Evolutionary conservation across 768 basidiomycete species (phyloP), one percentile per base, ranked within the genome.

Genomic region (Neoboletus magnificus): DNA sequence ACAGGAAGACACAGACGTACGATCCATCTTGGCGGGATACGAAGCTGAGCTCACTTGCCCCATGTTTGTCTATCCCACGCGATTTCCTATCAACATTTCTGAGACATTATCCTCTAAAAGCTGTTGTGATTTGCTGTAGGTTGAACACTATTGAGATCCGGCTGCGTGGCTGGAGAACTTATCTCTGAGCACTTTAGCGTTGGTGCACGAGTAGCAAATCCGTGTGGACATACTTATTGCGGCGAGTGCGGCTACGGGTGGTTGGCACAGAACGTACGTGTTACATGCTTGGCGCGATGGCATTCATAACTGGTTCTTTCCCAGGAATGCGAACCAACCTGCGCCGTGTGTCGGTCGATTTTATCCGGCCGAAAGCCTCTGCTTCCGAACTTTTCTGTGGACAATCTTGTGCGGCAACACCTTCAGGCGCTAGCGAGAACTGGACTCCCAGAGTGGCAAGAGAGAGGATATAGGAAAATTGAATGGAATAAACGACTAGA

Each of bases 221-320:
- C 88, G 3, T 91, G 89, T 61, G 89, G 89, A 13, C 89, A 91
- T 64, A 83, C 81, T 25, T 80, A 79, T 56, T 91, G 89, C 55
- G 89, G 84, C 9, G 77, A 81, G 40, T 91, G 89, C 63, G 81
- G 80, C 12, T 76, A 79, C 70, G 68, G 74, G 54, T 90, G 87
- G 87, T 72, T 82, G 50, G 62, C 64, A 39, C 75, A 77, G 62
- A 82, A 79, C 52, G 86, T 85, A 55, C 42, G 79, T 36, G 13
- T 40, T 22, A 4, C 16, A 22, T 43, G 22, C 65, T 11, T 42
- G 41, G 9, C 29, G 25, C 33, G 27, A 32, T 46, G 48, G 29
- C 22, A 35, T 56, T 47, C 27, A 47, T 48, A 45, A 46, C 36
- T 13, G 27, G 7, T 50, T 59, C 48, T 41, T 41, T 45, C 54